Evolutionary conservation across 768 basidiomycete species (phyloP).

Genomic region (Tremella mesenterica): DNA sequence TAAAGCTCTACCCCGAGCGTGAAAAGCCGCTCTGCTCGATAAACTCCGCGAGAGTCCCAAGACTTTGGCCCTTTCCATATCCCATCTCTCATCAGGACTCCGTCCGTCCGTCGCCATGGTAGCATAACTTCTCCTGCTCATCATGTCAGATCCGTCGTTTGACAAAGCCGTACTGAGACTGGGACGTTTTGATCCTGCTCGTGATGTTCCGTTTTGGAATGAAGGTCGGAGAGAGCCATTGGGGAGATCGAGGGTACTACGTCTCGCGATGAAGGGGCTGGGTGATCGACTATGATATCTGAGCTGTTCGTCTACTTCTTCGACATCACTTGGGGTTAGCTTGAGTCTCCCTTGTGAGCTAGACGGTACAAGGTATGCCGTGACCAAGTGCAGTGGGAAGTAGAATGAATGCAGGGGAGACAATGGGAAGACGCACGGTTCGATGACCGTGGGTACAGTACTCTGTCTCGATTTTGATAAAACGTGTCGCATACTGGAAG

Average conservation of each 20-base stretch:
- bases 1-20: too few species aligned
- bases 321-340: constrained; percentile 19
- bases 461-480: constrained; percentile 17
- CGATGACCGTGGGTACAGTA: constrained; percentile 27
- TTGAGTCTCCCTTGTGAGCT: neutral
- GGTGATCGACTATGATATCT: neutral
- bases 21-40: too few species aligned
- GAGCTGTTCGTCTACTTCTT: constrained; percentile 25
- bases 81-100: too few species aligned
- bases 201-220: constrained; percentile 14
- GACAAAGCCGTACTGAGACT: constrained; percentile 25
- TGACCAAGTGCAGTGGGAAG: too few species aligned
- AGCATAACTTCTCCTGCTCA: neutral
- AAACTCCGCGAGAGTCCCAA: too few species aligned
- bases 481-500: constrained; percentile 7
- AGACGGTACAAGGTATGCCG: too few species aligned
- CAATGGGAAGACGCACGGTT: constrained; percentile 27
- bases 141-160: constrained; percentile 20
- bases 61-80: too few species aligned
- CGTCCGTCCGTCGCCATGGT: too few species aligned
- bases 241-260: neutral
- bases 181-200: constrained; percentile 16
- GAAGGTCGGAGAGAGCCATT: constrained; percentile 11
- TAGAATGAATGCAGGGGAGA: too few species aligned
- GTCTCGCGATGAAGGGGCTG: neutral